Percentiles rank a stretch among this genome's conserved stretches.
These are phyloP conservation scores for Phaeosphaeria sp. DNA, from an alignment of 2,329 filamentous ascomycete genomes.

Conservation along the genomic window DNA sequence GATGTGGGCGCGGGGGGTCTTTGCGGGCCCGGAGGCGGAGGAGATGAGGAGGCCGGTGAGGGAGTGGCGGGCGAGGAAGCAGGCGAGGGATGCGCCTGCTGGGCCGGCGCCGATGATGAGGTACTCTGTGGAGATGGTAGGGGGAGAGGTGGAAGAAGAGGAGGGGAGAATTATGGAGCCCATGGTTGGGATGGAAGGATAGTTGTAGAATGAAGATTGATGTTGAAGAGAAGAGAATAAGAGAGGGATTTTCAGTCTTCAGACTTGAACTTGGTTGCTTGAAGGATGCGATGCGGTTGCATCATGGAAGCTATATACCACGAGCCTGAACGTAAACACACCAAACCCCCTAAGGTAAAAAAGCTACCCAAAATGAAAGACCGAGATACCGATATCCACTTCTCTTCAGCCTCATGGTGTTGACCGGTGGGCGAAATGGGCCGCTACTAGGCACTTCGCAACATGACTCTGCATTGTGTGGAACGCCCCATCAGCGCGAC, in stretches of 20 bases:
- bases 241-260: too few species aligned
- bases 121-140: slow-evolving; percentile 52
- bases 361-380: neutral
- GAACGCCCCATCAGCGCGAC: neutral
- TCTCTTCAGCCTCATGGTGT: neutral
- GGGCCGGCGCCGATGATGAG: slow-evolving; percentile 63
- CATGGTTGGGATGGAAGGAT: neutral
- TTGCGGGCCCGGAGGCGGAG: slow-evolving; percentile 57
- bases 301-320: neutral
- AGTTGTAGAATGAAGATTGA: neutral
- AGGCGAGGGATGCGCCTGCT: slow-evolving; percentile 62
- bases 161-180: neutral
- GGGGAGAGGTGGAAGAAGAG: neutral
- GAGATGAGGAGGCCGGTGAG: slow-evolving; percentile 63
- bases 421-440: neutral
- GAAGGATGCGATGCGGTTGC: neutral
- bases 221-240: too few species aligned
- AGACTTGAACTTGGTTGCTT: neutral
- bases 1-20: slow-evolving; percentile 67
- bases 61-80: slow-evolving; percentile 60
- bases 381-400: neutral
- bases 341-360: neutral
- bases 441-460: neutral
- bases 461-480: neutral
- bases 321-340: neutral